These are phyloP conservation scores for Debaryomycetaceae sp. DNA, from an alignment of 1,139 yeast species.

Conservation along the genomic window DNA sequence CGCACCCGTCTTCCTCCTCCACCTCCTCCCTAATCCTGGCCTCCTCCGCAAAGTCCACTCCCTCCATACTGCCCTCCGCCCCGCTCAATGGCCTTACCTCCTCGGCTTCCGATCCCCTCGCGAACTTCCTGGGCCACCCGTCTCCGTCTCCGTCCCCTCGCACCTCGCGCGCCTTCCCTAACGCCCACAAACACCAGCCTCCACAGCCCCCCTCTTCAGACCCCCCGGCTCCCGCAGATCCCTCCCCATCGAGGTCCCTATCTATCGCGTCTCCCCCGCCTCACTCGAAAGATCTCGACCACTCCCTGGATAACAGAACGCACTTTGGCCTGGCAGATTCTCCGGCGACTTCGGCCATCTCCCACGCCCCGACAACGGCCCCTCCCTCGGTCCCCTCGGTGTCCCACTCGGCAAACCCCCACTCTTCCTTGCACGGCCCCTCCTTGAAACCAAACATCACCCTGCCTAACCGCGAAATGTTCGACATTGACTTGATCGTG, in stretches of 20 bases:
- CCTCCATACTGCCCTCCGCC: constrained; percentile 23
- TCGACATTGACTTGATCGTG: constrained; percentile 36
- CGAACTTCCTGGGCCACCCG: background rate
- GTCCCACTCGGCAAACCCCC: background rate
- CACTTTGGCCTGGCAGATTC: background rate
- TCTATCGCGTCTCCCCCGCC: too few species aligned
- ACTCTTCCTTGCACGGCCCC: constrained; percentile 15
- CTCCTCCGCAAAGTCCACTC: constrained; percentile 9
- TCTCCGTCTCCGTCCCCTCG: background rate
- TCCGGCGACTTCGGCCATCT: constrained; percentile 1
- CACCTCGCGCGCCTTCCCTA: background rate
- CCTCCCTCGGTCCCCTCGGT: constrained; percentile 6
- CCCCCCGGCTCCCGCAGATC: background rate
- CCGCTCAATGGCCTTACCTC: constrained; percentile 22
- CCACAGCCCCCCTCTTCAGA: background rate
- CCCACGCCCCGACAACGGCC: constrained; percentile 7
- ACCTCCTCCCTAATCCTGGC: constrained; percentile 2
- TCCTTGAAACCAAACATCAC: constrained; percentile 29
- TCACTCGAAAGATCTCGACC: background rate
- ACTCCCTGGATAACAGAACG: constrained; percentile 20
- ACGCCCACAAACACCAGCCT: background rate
- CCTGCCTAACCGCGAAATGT: constrained; percentile 33
- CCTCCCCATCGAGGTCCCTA: too few species aligned
- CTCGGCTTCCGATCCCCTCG: constrained; percentile 5
- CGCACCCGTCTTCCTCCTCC: constrained; percentile 1